A percentile compares a stretch with the other conserved stretches of the same genome.
These are phyloP conservation scores for Zea luxurians DNA, from an alignment of 176 grass and related monocot species.

Conservation along the genomic window DNA sequence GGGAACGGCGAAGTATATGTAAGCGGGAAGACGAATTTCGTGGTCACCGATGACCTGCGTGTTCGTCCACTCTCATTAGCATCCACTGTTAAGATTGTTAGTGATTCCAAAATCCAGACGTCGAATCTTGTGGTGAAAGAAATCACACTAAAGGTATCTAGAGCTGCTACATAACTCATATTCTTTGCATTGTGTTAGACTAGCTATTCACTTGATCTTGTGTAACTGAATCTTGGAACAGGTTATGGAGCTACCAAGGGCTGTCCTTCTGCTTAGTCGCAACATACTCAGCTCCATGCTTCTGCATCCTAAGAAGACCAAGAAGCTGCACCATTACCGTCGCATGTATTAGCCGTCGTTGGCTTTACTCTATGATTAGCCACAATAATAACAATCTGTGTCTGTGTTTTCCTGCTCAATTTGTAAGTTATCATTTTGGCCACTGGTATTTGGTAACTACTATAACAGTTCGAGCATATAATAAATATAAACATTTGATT, in stretches of 20 bases:
- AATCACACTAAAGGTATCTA: constrained; percentile 8
- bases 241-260: not conserved
- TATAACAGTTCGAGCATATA: too few species aligned
- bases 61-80: not conserved
- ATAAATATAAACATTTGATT: too few species aligned
- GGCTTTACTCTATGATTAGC: not conserved
- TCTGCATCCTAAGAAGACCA: not conserved
- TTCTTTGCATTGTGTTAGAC: not conserved
- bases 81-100: not conserved
- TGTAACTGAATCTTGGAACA: not conserved
- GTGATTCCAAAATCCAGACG: not conserved
- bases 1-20: not conserved
- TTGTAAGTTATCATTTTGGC: not conserved
- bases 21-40: not conserved
- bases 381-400: too few species aligned
- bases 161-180: not conserved
- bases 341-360: not conserved
- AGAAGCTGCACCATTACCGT: not conserved
- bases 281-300: not conserved
- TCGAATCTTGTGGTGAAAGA: constrained; percentile 33
- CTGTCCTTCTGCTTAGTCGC: not conserved
- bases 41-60: constrained; percentile 13
- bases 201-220: not conserved
- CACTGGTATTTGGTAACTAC: too few species aligned
- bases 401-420: not conserved